Conservation (phyloP, 2,329 filamentous ascomycete species). For the Fusarium cicatricum region DNA sequence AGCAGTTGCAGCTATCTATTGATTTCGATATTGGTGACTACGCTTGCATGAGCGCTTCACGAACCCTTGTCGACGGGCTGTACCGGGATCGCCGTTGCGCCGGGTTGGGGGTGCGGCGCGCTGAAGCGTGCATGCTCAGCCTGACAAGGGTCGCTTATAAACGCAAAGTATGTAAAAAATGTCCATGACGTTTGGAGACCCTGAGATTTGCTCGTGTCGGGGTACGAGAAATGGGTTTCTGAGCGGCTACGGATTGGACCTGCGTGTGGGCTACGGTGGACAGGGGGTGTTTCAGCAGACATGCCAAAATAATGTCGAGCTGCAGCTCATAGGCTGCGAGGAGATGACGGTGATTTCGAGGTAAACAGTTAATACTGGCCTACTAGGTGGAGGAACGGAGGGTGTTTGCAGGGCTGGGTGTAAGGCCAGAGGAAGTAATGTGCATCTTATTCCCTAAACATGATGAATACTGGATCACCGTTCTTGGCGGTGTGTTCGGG, state of each 20-base stretch:
- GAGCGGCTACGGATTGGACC: conserved; percentile 19
- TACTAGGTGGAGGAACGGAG: too few species aligned
- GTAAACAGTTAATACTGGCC: too few species aligned
- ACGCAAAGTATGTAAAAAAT: neutral
- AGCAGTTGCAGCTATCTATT: neutral
- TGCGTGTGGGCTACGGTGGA: neutral
- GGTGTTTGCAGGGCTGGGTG: too few species aligned
- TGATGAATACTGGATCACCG: too few species aligned
- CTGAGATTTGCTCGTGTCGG: neutral
- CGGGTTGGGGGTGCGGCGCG: conserved; percentile 23
- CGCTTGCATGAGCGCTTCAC: conserved; percentile 2
- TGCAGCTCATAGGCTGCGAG: conserved; percentile 2
- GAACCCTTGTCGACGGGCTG: conserved; percentile 17
- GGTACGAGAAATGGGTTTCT: neutral
- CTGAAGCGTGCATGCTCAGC: conserved; percentile 27
- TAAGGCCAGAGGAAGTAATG: too few species aligned
- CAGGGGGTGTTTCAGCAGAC: neutral
- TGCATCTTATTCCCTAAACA: too few species aligned
- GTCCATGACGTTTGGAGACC: conserved; percentile 19
- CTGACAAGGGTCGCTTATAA: conserved; percentile 31
- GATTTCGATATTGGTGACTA: conserved; percentile 3
- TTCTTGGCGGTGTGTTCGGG: conserved; percentile 1
- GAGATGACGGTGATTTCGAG: conserved; percentile 11
- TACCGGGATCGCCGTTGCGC: conserved; percentile 41
- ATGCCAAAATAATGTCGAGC: neutral